phyloP scores from a whole-genome alignment of 306 rosid genomes.

The Inga laurina region DNA sequence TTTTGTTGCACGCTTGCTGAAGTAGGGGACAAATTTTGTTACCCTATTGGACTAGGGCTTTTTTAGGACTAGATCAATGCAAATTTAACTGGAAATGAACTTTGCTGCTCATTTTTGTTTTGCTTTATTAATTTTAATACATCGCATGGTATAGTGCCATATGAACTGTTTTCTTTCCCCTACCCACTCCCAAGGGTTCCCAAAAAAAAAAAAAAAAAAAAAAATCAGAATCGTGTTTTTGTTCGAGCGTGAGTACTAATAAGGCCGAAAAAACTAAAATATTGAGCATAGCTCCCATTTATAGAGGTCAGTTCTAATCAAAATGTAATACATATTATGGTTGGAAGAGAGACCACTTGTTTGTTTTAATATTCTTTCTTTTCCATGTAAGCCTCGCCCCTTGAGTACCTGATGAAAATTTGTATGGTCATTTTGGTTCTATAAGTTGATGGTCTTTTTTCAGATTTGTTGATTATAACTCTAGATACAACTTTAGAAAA shows the following conservation, averaged over 20 bases:
- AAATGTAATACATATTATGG: neutral
- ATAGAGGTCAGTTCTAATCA: neutral
- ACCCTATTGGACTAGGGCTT: too few species aligned
- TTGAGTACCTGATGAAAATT: neutral
- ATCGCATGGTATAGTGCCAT: slow-evolving; percentile 5
- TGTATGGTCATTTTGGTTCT: neutral
- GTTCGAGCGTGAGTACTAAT: too few species aligned
- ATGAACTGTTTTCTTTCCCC: slow-evolving; percentile 2
- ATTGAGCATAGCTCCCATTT: neutral
- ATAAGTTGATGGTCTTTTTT: neutral
- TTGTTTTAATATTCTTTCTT: neutral
- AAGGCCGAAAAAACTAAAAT: neutral
- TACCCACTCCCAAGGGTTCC: neutral
- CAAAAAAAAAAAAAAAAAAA: too few species aligned
- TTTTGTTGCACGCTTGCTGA: too few species aligned
- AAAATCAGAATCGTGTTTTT: too few species aligned
- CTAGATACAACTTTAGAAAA: neutral
- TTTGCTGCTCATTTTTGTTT: neutral
- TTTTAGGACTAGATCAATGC: too few species aligned
- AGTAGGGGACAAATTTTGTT: too few species aligned
- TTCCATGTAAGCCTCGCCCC: neutral
- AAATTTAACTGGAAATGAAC: neutral
- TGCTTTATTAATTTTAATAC: neutral
- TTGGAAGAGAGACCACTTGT: neutral
- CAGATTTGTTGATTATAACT: neutral